Evolutionary conservation across 2,329 filamentous ascomycete genomes (phyloP).

Genomic region (Raffaelea arxii): DNA sequence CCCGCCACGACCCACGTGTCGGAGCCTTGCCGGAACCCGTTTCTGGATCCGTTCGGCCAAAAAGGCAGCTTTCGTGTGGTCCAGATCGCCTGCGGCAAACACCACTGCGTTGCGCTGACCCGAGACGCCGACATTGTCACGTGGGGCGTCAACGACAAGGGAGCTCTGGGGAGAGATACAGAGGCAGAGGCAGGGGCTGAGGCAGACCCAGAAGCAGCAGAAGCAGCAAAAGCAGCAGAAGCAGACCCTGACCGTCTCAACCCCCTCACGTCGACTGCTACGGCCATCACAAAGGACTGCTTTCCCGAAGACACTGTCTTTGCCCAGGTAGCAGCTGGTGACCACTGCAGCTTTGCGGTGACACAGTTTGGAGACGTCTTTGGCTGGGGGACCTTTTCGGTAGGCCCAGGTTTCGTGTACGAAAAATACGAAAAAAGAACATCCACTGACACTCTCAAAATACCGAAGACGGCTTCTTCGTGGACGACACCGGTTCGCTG

Average conservation of each 20-base stretch:
- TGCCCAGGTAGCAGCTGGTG: slow-evolving; percentile 54
- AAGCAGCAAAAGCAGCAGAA: slow-evolving; percentile 9
- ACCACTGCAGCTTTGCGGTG: slow-evolving; percentile 61
- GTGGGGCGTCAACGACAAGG: slow-evolving; percentile 63
- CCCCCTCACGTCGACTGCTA: slow-evolving; percentile 48
- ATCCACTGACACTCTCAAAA: background rate
- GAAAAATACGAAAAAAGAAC: too few relatives aligned
- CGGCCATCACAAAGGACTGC: slow-evolving; percentile 36
- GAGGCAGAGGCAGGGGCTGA: slow-evolving; percentile 32
- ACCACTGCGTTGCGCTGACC: slow-evolving; percentile 59
- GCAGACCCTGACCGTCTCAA: slow-evolving; percentile 35
- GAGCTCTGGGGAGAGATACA: slow-evolving; percentile 54
- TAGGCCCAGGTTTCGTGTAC: slow-evolving; percentile 25
- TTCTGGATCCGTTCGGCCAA: background rate
- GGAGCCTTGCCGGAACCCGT: slow-evolving; percentile 1
- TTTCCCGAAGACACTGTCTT: slow-evolving; percentile 24
- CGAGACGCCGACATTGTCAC: slow-evolving; percentile 56
- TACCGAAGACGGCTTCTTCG: background rate
- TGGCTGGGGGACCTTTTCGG: slow-evolving; percentile 66
- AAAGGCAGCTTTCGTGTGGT: slow-evolving; percentile 29
- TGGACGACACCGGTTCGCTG: background rate
- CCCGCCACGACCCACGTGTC: background rate
- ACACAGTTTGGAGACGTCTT: slow-evolving; percentile 65
- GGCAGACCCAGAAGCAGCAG: background rate
- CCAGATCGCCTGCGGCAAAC: slow-evolving; percentile 53